Evolutionary conservation across 345 rosid species (phyloP).

Genomic region (Erucastrum elatum): DNA sequence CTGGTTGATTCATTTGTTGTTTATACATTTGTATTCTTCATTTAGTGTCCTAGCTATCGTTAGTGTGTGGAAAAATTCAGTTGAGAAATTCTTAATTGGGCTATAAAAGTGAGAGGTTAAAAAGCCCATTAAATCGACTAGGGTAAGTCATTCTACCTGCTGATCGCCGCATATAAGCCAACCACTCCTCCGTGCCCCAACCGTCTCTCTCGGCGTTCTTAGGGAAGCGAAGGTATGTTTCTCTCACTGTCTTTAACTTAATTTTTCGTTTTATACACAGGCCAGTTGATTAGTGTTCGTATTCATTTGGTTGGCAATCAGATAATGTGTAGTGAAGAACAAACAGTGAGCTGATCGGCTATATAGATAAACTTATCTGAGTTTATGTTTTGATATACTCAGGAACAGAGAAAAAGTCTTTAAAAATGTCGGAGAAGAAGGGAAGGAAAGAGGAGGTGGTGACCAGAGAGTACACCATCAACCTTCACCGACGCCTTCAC

Average conservation of each 20-base stretch:
- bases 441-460: constrained; percentile 84
- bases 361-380: background rate
- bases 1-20: background rate
- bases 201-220: constrained; percentile 17
- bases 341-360: background rate
- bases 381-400: background rate
- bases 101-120: background rate
- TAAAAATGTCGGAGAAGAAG: constrained; percentile 62
- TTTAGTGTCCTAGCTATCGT: no score
- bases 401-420: constrained; percentile 26
- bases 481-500: constrained; percentile 48
- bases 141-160: constrained; percentile 2
- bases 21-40: no score
- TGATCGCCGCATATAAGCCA: constrained; percentile 13
- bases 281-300: background rate
- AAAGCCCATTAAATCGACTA: constrained; percentile 1
- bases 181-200: background rate
- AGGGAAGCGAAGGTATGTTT: constrained; percentile 3
- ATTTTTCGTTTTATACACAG: background rate
- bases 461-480: constrained; percentile 69
- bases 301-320: background rate
- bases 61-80: background rate
- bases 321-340: background rate
- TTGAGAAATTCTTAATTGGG: background rate
- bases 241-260: background rate